Base-by-base conservation (phyloP, 2,329 filamentous ascomycete species). In the Fusarium hainanense region DNA sequence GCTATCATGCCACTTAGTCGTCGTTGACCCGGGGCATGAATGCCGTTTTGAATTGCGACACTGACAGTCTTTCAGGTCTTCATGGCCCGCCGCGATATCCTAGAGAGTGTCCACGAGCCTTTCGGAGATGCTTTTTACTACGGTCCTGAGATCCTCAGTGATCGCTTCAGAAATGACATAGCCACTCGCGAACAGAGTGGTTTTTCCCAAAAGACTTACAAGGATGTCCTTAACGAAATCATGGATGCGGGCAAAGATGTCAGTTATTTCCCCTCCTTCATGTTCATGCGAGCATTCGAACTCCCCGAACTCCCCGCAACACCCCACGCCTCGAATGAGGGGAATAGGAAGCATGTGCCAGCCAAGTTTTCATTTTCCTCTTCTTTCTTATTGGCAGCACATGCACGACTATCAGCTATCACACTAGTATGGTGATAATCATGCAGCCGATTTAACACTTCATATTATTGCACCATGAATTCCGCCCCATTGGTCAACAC, bases 51-150 rank as follows among this genome's bases (percentile, higher is more conserved):
- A 16, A n/a, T 51, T 23, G 34, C 25, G n/a, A 21, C 48, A 28
- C 63, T 70, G 27, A 70, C 54, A 27, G 21, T 25, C 27, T 60
- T 57, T 42, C 72, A 96, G 93, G 94, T 98, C 71, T 98, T 99
- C 81, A 98, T 98, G 95, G 97, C 94, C 74, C 92, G 93, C 73
- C 88, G 88, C 74, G 91, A 97, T 77, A 90, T 86, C 56, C 87
- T 98, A 63, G 86, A 91, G 75, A 97, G 93, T 78, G 86, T 96
- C 74, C 96, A 98, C 80, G 96, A 99, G 83, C 96, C 96, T 7
- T 98, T 98, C 81, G 95, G 95, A 56, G 96, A 98, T 82, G 92
- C 94, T 66, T 98, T 95, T 79, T 98, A 98, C 83, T 98, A 92
- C 77, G 95, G 96, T 54, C 94, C 95, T 9, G 96, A 99, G 82